Evolutionary conservation across 2,329 filamentous ascomycete genomes (phyloP).

Genomic region (Bertia moriformis): DNA sequence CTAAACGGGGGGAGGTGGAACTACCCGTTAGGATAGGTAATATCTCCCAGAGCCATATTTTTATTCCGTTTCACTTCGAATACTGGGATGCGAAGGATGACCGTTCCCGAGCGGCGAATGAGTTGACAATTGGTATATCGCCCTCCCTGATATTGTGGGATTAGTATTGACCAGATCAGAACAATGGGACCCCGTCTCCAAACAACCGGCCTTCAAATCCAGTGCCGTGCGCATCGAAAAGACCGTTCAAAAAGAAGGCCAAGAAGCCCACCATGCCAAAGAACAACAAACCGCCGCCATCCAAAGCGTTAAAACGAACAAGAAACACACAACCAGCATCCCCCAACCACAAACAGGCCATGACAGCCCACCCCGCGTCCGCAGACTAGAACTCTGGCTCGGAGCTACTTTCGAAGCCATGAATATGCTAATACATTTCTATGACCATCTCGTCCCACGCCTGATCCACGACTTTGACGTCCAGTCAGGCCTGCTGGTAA

Average conservation of each 20-base stretch:
- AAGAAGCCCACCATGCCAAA: slow-evolving; percentile 5
- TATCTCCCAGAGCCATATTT: slow-evolving; percentile 14
- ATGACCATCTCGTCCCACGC: slow-evolving; percentile 9
- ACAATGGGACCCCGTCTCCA: slow-evolving; percentile 17
- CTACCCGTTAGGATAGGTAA: slow-evolving; percentile 12
- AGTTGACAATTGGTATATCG: slow-evolving; percentile 16
- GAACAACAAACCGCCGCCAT: slow-evolving; percentile 12
- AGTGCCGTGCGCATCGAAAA: slow-evolving; percentile 17
- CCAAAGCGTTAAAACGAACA: slow-evolving; percentile 2
- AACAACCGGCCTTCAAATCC: slow-evolving; percentile 20
- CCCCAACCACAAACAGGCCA: slow-evolving; percentile 1
- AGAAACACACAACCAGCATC: too few relatives aligned
- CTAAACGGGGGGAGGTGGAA: slow-evolving; percentile 14
- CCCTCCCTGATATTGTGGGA: neutral
- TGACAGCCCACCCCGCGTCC: slow-evolving; percentile 7
- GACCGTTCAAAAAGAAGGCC: slow-evolving; percentile 6
- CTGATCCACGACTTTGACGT: slow-evolving; percentile 14
- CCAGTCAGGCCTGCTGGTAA: slow-evolving; percentile 11
- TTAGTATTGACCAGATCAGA: slow-evolving; percentile 2
- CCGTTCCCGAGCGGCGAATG: slow-evolving; percentile 17
- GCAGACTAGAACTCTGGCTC: slow-evolving; percentile 15
- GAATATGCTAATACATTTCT: slow-evolving; percentile 10
- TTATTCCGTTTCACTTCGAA: slow-evolving; percentile 22
- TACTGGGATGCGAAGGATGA: slow-evolving; percentile 18
- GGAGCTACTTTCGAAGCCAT: slow-evolving; percentile 14